phyloP scores from a whole-genome alignment of 495 filamentous ascomycete genomes.

The Tuber umbilicatum region DNA sequence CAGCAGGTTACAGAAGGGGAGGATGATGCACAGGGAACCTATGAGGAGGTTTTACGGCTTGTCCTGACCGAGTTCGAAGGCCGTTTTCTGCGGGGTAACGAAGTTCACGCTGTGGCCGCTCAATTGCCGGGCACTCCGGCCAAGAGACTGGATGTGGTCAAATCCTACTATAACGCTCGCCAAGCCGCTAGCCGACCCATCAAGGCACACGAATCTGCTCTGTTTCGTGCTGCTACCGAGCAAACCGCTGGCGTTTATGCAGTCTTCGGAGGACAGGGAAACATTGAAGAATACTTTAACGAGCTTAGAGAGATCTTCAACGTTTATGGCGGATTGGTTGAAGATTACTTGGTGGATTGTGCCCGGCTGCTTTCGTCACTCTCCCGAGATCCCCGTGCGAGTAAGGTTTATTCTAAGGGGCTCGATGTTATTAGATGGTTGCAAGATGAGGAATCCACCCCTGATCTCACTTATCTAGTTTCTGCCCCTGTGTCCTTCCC shows the following conservation, averaged over 20 bases:
- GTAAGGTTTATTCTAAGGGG: conserved; percentile 93
- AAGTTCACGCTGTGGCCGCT: conserved; percentile 84
- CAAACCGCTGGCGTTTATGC: conserved; percentile 72
- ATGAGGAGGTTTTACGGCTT: conserved; percentile 79
- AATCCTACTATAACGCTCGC: conserved; percentile 83
- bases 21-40: conserved; percentile 75
- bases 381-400: conserved; percentile 76
- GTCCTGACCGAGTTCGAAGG: conserved; percentile 92
- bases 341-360: conserved; percentile 69
- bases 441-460: conserved; percentile 74
- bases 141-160: conserved; percentile 82
- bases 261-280: conserved; percentile 97
- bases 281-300: conserved; percentile 98
- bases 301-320: conserved; percentile 85
- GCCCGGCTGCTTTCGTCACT: conserved; percentile 76
- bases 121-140: conserved; percentile 74
- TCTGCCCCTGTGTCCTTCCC: conserved; percentile 96
- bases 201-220: conserved; percentile 82
- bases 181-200: conserved; percentile 73
- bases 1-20: conserved; percentile 82
- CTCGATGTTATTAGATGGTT: conserved; percentile 92
- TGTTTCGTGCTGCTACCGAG: conserved; percentile 80
- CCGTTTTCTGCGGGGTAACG: conserved; percentile 87
- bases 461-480: conserved; percentile 90
- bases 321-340: conserved; percentile 83